Conservation (phyloP, 306 rosid genomes). For the Leucaena leucocephala region DNA sequence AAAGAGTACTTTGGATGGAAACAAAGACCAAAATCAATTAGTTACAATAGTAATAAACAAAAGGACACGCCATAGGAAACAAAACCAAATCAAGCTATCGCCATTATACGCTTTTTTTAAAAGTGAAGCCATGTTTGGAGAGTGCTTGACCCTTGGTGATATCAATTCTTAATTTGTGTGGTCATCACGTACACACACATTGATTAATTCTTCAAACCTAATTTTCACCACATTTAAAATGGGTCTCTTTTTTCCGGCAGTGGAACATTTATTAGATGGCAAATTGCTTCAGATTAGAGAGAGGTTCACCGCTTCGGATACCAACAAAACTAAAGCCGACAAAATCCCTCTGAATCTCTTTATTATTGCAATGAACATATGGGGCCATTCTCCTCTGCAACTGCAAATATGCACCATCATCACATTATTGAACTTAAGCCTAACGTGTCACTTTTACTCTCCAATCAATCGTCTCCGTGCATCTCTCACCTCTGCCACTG, state of each 20-base stretch:
- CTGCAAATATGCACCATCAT: slow-evolving; percentile 11
- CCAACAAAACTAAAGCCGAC: slow-evolving; percentile 24
- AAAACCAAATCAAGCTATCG: neutral
- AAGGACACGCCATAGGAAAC: neutral
- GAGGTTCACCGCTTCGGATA: neutral
- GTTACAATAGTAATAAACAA: neutral
- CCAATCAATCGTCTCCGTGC: neutral
- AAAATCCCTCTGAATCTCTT: slow-evolving; percentile 10
- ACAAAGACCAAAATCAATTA: neutral
- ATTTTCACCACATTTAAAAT: neutral
- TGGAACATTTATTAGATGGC: neutral
- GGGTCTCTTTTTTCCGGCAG: neutral
- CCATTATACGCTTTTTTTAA: neutral
- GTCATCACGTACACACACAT: neutral
- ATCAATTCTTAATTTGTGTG: neutral
- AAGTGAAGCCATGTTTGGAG: neutral
- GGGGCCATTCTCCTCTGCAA: slow-evolving; percentile 20
- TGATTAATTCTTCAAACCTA: neutral
- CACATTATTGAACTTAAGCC: slow-evolving; percentile 11
- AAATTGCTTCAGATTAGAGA: neutral
- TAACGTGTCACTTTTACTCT: neutral
- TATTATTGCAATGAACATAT: slow-evolving; percentile 10
- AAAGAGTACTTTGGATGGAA: neutral
- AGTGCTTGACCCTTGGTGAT: neutral
- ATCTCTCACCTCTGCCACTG: too few species aligned